phyloP scores from a whole-genome alignment of 2,329 filamentous ascomycete species.

The Exophiala aquamarina region DNA sequence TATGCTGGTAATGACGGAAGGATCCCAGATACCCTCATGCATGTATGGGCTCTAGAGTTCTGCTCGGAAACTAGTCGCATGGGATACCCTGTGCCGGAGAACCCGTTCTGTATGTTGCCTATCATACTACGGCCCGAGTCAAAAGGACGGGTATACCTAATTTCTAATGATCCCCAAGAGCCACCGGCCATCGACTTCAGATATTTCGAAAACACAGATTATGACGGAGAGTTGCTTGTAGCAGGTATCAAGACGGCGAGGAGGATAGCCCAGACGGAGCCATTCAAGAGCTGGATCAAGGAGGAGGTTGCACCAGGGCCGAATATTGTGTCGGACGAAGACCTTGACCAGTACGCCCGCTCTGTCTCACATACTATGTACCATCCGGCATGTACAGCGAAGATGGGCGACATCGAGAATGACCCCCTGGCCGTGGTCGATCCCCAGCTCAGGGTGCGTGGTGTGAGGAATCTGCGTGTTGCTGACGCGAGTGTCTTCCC shows the following conservation, averaged over 20 bases:
- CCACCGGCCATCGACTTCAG: slow-evolving; percentile 23
- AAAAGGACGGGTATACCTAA: slow-evolving; percentile 22
- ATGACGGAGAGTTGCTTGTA: background rate
- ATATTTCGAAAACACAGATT: background rate
- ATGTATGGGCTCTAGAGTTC: background rate
- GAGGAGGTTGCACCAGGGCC: background rate
- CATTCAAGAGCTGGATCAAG: background rate
- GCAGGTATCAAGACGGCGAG: background rate
- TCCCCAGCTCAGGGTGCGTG: slow-evolving; percentile 25
- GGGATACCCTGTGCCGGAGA: background rate
- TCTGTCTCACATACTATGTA: slow-evolving; percentile 23
- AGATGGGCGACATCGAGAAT: slow-evolving; percentile 21
- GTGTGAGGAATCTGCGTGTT: slow-evolving; percentile 22
- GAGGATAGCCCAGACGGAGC: background rate
- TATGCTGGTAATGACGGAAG: background rate
- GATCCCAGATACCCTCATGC: background rate
- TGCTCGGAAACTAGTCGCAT: background rate
- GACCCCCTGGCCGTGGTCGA: slow-evolving; percentile 25
- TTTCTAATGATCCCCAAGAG: slow-evolving; percentile 24
- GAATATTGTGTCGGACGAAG: slow-evolving; percentile 1
- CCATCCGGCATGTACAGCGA: slow-evolving; percentile 27
- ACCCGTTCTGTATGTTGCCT: slow-evolving; percentile 2
- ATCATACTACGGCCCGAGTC: slow-evolving; percentile 16
- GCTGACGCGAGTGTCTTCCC: slow-evolving; percentile 30
- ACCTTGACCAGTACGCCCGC: slow-evolving; percentile 12